Conservation (phyloP, 352 stramenopile genomes). For the Globisporangium megalacanthum region DNA sequence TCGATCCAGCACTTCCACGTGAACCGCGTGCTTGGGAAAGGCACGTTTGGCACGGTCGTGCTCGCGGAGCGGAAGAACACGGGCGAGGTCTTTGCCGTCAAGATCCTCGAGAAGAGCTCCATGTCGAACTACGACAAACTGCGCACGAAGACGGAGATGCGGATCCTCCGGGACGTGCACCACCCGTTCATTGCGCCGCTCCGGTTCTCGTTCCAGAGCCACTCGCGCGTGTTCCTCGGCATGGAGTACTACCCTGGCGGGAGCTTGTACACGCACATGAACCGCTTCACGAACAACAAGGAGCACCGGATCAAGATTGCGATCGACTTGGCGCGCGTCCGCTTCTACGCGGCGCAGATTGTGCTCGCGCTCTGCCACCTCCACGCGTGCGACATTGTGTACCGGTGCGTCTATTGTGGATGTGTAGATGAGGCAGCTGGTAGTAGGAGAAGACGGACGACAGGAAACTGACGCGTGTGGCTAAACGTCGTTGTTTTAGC, state of each 20-base stretch:
- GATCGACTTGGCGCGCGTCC: constrained; percentile 69
- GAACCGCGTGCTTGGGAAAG: constrained; percentile 93
- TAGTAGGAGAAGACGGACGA: too few relatives aligned
- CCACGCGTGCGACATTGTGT: constrained; percentile 93
- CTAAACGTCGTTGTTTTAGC: constrained; percentile 12
- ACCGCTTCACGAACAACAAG: constrained; percentile 89
- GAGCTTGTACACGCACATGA: constrained; percentile 89
- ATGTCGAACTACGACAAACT: constrained; percentile 92
- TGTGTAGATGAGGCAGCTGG: too few relatives aligned
- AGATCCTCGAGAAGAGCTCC: constrained; percentile 90
- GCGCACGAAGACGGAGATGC: constrained; percentile 90
- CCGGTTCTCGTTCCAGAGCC: constrained; percentile 82
- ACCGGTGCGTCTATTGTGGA: constrained; percentile 38
- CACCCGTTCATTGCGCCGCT: constrained; percentile 92
- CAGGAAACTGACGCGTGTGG: too few relatives aligned
- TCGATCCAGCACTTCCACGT: constrained; percentile 94
- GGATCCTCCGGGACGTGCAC: constrained; percentile 86
- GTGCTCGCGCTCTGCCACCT: constrained; percentile 87
- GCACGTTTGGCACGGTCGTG: constrained; percentile 92
- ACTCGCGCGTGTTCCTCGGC: constrained; percentile 72
- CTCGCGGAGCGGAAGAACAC: constrained; percentile 80
- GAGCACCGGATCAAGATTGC: constrained; percentile 85
- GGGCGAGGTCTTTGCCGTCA: constrained; percentile 88
- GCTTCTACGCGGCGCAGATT: constrained; percentile 92
- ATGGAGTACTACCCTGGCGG: constrained; percentile 86